Conservation (phyloP, 371 early-diverging fungal genomes). For the Lichtheimia hyalospora region DNA sequence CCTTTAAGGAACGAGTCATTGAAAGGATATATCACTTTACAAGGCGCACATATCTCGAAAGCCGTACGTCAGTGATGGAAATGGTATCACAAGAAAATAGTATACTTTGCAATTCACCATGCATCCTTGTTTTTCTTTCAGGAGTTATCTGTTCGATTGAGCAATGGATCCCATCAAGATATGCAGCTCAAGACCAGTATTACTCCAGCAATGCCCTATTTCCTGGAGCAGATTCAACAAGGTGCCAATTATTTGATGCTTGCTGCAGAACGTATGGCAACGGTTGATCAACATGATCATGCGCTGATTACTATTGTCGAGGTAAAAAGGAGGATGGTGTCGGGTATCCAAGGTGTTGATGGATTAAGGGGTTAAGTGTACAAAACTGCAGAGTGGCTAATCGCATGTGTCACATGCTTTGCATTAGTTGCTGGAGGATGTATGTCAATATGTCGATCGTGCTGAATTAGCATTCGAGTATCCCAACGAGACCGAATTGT, state of each 20-base stretch:
- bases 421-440: constrained; percentile 33
- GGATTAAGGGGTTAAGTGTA: too few species aligned
- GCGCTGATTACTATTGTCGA: not conserved
- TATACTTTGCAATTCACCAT: not conserved
- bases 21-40: constrained; percentile 39
- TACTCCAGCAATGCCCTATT: constrained; percentile 27
- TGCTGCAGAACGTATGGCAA: constrained; percentile 19
- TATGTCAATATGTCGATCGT: constrained; percentile 34
- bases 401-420: not conserved
- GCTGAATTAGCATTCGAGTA: constrained; percentile 43
- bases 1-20: constrained; percentile 39
- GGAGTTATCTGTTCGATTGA: constrained; percentile 39
- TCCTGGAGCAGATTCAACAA: constrained; percentile 46
- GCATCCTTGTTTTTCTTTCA: constrained; percentile 5
- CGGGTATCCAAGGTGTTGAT: too few species aligned
- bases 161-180: constrained; percentile 29
- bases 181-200: constrained; percentile 30
- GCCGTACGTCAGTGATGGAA: constrained; percentile 24
- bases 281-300: not conserved
- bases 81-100: not conserved
- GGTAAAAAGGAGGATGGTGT: too few species aligned
- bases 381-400: too few species aligned
- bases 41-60: constrained; percentile 36
- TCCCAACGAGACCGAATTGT: constrained; percentile 37
- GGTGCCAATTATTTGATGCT: constrained; percentile 34